Percentiles rank a stretch among this genome's conserved stretches.
Conservation (phyloP, 257 asterid species). For the Henckelia pumila region DNA sequence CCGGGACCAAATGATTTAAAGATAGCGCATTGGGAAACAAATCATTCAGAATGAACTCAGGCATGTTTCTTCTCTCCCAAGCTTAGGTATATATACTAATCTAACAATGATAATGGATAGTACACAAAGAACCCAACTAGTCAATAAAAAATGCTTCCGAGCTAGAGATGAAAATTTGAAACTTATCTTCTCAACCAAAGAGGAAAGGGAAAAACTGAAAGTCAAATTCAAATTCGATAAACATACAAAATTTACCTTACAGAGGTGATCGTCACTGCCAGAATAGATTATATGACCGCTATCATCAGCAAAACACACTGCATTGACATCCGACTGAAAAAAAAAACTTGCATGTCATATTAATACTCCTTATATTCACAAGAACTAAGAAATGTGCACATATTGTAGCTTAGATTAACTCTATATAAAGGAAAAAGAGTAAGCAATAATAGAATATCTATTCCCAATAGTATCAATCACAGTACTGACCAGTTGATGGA, state of each 20-base stretch:
- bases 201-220: background rate
- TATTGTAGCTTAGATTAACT: background rate
- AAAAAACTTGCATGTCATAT: conserved; percentile 6
- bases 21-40: background rate
- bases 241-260: conserved; percentile 63
- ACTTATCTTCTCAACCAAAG: background rate
- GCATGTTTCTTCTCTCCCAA: background rate
- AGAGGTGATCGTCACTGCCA: conserved; percentile 94
- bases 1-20: background rate
- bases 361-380: background rate
- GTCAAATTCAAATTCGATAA: conserved; percentile 11
- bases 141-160: conserved; percentile 2
- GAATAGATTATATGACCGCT: conserved; percentile 87
- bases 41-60: background rate
- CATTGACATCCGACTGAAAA: conserved; percentile 92
- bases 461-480: background rate
- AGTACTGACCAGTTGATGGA: background rate
- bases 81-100: too few relatives aligned
- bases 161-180: background rate
- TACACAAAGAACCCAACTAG: too few relatives aligned
- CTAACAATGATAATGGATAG: too few relatives aligned
- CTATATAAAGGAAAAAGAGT: background rate
- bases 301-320: conserved; percentile 97
- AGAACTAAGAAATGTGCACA: background rate
- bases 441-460: background rate